Percentiles rank a stretch among this genome's conserved stretches.
phyloP scores from a whole-genome alignment of 495 filamentous ascomycete species.

The Penicillium canariense region DNA sequence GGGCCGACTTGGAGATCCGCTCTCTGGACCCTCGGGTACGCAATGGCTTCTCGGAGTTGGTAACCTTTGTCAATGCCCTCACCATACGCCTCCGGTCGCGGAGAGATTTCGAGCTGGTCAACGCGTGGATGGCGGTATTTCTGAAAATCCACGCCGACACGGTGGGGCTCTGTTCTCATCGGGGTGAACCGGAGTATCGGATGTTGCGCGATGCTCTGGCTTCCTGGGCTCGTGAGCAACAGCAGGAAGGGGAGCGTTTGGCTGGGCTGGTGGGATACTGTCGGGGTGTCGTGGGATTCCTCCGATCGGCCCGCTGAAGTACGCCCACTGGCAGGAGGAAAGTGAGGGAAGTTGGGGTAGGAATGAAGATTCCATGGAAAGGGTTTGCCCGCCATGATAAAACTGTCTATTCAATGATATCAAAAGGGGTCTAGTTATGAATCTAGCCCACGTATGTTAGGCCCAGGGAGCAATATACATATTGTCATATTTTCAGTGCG shows the following conservation, averaged over 20 bases:
- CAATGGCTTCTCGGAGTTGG: slow-evolving; percentile 52
- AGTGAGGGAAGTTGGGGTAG: neutral
- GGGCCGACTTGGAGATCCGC: slow-evolving; percentile 85
- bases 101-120: slow-evolving; percentile 86
- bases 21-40: slow-evolving; percentile 57
- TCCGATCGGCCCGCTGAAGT: slow-evolving; percentile 59
- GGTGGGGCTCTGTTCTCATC: slow-evolving; percentile 44
- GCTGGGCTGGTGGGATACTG: slow-evolving; percentile 80
- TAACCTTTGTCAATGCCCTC: slow-evolving; percentile 71
- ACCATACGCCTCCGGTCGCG: slow-evolving; percentile 62
- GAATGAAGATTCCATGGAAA: too few species aligned
- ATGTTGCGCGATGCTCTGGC: slow-evolving; percentile 53
- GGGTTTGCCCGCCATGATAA: too few species aligned
- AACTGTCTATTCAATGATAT: too few species aligned
- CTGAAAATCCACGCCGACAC: slow-evolving; percentile 70
- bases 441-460: too few species aligned
- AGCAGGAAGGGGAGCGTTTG: slow-evolving; percentile 65
- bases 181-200: slow-evolving; percentile 34
- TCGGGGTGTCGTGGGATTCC: slow-evolving; percentile 82
- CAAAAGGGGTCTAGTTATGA: too few species aligned
- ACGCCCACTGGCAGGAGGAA: neutral
- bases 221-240: slow-evolving; percentile 66
- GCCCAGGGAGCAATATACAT: too few species aligned
- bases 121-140: slow-evolving; percentile 96
- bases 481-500: too few species aligned